Conservation (phyloP, 768 basidiomycete species). For the Leccinellum rugosiceps region DNA sequence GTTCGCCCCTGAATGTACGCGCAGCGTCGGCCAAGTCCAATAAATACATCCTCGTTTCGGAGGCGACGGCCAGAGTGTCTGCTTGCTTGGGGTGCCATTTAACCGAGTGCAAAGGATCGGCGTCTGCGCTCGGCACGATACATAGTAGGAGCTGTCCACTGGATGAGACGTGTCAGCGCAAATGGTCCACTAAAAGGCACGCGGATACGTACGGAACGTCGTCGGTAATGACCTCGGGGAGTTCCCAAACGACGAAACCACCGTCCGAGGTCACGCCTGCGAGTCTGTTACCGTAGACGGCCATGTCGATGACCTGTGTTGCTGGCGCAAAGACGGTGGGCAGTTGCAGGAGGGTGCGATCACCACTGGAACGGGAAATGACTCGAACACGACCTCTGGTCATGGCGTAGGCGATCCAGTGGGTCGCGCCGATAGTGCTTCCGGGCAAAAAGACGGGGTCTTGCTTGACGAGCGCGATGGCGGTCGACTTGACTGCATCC, state of each 20-base stretch:
- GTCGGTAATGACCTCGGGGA: constrained; percentile 79
- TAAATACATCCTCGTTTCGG: constrained; percentile 70
- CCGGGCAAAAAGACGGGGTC: constrained; percentile 82
- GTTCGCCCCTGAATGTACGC: constrained; percentile 58
- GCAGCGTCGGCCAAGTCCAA: constrained; percentile 67
- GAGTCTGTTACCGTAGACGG: constrained; percentile 75
- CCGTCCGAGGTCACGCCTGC: constrained; percentile 87
- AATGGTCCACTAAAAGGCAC: not conserved
- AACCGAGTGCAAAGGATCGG: constrained; percentile 70
- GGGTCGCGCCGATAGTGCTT: constrained; percentile 85
- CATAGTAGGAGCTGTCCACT: constrained; percentile 71
- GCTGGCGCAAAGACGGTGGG: constrained; percentile 55
- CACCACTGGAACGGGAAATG: constrained; percentile 84
- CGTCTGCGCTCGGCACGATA: constrained; percentile 54
- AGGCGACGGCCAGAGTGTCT: constrained; percentile 80
- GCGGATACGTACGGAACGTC: constrained; percentile 70
- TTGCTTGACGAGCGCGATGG: constrained; percentile 84
- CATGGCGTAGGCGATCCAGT: constrained; percentile 94
- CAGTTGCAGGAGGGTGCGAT: constrained; percentile 81
- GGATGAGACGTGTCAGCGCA: constrained; percentile 11
- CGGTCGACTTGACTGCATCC: constrained; percentile 83
- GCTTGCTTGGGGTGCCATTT: constrained; percentile 88
- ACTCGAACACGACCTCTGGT: constrained; percentile 87
- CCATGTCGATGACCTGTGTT: constrained; percentile 80
- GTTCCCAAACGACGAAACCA: constrained; percentile 86